Conservation (phyloP, 2,329 filamentous ascomycete species). For the Myotisia sp. region DNA sequence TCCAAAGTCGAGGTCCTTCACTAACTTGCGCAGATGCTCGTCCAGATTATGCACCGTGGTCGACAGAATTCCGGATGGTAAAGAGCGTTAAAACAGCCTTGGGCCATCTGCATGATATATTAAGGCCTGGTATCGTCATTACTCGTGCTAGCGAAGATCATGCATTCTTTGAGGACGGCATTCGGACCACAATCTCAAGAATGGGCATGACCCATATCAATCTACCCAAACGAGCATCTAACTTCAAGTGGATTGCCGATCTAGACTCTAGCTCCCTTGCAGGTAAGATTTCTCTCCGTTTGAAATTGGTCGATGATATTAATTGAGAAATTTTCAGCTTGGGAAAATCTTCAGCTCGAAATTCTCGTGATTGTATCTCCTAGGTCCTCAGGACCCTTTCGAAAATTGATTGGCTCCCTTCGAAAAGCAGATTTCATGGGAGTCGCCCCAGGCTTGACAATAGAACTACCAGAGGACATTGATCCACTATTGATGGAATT, state of each 20-base stretch:
- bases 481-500: slow-evolving; percentile 52
- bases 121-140: slow-evolving; percentile 64
- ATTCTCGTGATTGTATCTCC: slow-evolving; percentile 67
- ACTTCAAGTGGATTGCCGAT: slow-evolving; percentile 61
- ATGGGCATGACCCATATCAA: slow-evolving; percentile 55
- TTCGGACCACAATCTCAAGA: slow-evolving; percentile 41
- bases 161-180: slow-evolving; percentile 47
- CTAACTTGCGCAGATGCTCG: slow-evolving; percentile 49
- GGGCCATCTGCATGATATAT: slow-evolving; percentile 54
- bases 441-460: slow-evolving; percentile 57
- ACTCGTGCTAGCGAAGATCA: slow-evolving; percentile 61
- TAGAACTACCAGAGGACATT: slow-evolving; percentile 62
- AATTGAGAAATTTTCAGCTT: slow-evolving; percentile 37
- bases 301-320: slow-evolving; percentile 7
- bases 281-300: slow-evolving; percentile 31
- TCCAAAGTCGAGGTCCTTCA: slow-evolving; percentile 2
- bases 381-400: slow-evolving; percentile 57
- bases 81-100: slow-evolving; percentile 51
- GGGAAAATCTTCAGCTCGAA: slow-evolving; percentile 66
- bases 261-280: slow-evolving; percentile 59
- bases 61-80: slow-evolving; percentile 55
- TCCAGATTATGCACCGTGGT: slow-evolving; percentile 55
- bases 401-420: slow-evolving; percentile 64
- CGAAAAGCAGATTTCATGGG: slow-evolving; percentile 60
- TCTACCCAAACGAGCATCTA: slow-evolving; percentile 49